Evolutionary conservation across 768 basidiomycete genomes (phyloP).

Genomic region (Multifurca ochricompacta): DNA sequence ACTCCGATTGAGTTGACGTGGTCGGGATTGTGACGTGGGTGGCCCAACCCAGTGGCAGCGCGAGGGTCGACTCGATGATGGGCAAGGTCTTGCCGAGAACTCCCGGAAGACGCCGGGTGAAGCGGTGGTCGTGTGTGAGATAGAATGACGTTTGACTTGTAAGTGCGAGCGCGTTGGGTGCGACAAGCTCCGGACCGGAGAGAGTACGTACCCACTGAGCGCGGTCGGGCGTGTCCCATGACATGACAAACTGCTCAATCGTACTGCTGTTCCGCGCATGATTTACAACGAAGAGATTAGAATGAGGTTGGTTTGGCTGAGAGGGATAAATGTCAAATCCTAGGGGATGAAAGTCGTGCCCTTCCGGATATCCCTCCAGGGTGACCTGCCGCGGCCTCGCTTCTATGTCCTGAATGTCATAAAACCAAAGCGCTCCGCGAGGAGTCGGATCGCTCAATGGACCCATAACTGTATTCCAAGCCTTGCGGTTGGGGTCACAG

Average conservation of each 20-base stretch:
- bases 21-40: conserved; percentile 40
- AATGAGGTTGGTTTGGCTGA: conserved; percentile 33
- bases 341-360: conserved; percentile 65
- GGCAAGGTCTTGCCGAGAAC: conserved; percentile 44
- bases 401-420: conserved; percentile 23
- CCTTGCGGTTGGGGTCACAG: conserved; percentile 47
- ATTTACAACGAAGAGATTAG: conserved; percentile 60
- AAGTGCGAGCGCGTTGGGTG: conserved; percentile 60
- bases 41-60: conserved; percentile 52
- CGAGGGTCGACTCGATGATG: conserved; percentile 46
- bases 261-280: conserved; percentile 54
- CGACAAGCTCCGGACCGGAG: conserved; percentile 46
- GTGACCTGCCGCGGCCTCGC: conserved; percentile 33
- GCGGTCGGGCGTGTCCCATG: conserved; percentile 34
- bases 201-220: conserved; percentile 57
- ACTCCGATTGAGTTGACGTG: conserved; percentile 9
- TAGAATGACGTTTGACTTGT: conserved; percentile 64
- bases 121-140: conserved; percentile 62
- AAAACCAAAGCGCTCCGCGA: conserved; percentile 56
- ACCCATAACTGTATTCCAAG: conserved; percentile 77
- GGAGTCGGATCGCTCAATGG: conserved; percentile 52
- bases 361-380: conserved; percentile 45
- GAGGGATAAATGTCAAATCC: conserved; percentile 56
- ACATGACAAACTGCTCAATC: conserved; percentile 59
- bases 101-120: conserved; percentile 53